Percentiles rank a stretch among this genome's conserved stretches.
These are phyloP conservation scores for Zasmidium angulare DNA, from an alignment of 2,329 filamentous ascomycete species.

Conservation along the genomic window DNA sequence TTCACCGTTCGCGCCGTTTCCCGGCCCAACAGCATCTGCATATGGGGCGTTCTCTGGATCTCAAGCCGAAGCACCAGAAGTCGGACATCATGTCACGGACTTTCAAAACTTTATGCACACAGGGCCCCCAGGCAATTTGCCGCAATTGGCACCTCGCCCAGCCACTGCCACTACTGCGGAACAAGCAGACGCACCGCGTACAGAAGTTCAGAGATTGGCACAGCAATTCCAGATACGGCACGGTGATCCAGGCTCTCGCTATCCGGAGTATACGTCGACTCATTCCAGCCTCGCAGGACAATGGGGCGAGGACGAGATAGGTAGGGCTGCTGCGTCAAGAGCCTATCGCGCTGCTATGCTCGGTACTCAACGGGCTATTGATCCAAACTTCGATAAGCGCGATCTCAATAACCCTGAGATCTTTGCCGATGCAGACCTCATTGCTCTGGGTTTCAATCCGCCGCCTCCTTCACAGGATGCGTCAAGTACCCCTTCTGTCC, in stretches of 20 bases:
- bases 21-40: background rate
- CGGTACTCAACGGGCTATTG: background rate
- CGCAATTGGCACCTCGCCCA: background rate
- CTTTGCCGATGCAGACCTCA: background rate
- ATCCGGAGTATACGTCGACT: background rate
- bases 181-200: background rate
- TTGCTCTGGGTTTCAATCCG: background rate
- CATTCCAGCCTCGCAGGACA: background rate
- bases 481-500: background rate
- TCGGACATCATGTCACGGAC: constrained; percentile 4
- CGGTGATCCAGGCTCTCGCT: constrained; percentile 8
- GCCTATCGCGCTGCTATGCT: background rate
- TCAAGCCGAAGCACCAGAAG: background rate
- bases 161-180: background rate
- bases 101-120: background rate
- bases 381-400: background rate
- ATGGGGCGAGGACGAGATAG: constrained; percentile 7
- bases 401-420: background rate
- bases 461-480: background rate
- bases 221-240: constrained; percentile 18
- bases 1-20: background rate
- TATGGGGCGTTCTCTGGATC: background rate
- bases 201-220: constrained; percentile 11
- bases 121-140: background rate
- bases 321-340: background rate